Base-by-base conservation (phyloP, 306 rosid genomes). In the Adenanthera pavonina region DNA sequence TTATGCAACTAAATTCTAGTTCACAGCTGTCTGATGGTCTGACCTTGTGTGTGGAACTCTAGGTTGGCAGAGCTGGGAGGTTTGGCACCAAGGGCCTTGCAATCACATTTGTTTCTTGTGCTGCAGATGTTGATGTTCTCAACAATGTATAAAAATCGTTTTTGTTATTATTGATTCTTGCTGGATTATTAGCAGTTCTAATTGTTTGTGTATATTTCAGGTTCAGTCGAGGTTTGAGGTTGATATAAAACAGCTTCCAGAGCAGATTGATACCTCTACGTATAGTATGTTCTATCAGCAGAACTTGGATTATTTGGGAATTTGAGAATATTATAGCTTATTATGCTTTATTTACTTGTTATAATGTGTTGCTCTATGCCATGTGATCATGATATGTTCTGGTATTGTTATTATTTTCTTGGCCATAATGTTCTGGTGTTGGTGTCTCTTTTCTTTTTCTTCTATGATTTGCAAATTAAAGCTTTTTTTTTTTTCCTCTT, bases 211-310 rank as follows among this genome's bases (percentile, higher is more conserved):
- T 68, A 60, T 54, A 74, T 73, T 82, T 35, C 94, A 95, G 99
- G 99, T 95, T 69, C 99, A 95, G 35, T 92, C 94, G 78, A 95
- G 99, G 95, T 95, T 95, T 84, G 99, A 95, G 87, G 97, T 93
- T 69, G 99, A 95, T 84, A 95, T 95, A 77, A 91, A 95, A 85
- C 97, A 91, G 90, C 95, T 95, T 57, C 99, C 99, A 33, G 99
- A 95, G 90, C 97, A 95, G 89, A 95, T 95, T 59, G 99, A 95
- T 82, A 95, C 99, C 14, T 89, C 97, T 60, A 93, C 99, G 46
- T 95, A 95, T 82, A 95, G 99, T 95, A 92, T 43, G 99, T 86
- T 78, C 35, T 76, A 67, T 48, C 33, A 40, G 19, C 38, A 38
- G 34, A 59, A 56, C 64, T 64, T 40, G 38, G 30, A 25, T 25